phyloP scores from a whole-genome alignment of 352 stramenopile genomes.

The Blastocystis sp. region DNA sequence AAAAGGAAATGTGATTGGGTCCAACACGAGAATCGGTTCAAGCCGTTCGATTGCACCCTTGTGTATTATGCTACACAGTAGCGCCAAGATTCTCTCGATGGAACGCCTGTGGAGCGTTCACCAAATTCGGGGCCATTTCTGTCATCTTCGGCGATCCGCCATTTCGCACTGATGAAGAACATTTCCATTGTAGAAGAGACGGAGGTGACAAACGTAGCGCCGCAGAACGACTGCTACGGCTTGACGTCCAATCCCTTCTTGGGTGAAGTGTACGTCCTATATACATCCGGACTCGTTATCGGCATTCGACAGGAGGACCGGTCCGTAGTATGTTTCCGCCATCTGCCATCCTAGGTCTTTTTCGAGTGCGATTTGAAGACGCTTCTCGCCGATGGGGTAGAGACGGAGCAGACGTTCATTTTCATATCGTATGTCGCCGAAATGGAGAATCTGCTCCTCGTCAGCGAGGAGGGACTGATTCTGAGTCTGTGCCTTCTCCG shows the following conservation, averaged over 20 bases:
- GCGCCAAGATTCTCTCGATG: too few species aligned
- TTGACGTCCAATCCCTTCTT: conserved; percentile 51
- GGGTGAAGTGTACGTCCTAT: conserved; percentile 41
- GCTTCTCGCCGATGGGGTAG: not conserved
- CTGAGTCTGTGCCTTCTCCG: not conserved
- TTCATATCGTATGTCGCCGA: conserved; percentile 54
- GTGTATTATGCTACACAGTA: too few species aligned
- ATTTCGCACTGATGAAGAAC: conserved; percentile 58
- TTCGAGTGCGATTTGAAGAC: conserved; percentile 46
- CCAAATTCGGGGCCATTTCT: too few species aligned
- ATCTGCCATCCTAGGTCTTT: conserved; percentile 1
- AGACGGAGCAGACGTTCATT: conserved; percentile 35
- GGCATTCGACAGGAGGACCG: not conserved
- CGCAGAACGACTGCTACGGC: not conserved
- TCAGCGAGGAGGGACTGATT: conserved; percentile 31
- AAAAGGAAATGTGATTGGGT: too few species aligned
- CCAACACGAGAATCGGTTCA: too few species aligned
- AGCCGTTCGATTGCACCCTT: too few species aligned
- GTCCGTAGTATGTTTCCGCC: not conserved
- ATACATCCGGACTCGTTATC: not conserved
- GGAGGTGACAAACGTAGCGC: not conserved
- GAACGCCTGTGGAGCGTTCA: too few species aligned
- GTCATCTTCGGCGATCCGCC: too few species aligned
- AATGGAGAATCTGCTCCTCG: conserved; percentile 49
- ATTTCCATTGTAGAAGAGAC: conserved; percentile 38